Evolutionary conservation across 805 yeast genomes (phyloP), one percentile per base, ranked within the genome.

Genomic region (Ogataea saltuana): DNA sequence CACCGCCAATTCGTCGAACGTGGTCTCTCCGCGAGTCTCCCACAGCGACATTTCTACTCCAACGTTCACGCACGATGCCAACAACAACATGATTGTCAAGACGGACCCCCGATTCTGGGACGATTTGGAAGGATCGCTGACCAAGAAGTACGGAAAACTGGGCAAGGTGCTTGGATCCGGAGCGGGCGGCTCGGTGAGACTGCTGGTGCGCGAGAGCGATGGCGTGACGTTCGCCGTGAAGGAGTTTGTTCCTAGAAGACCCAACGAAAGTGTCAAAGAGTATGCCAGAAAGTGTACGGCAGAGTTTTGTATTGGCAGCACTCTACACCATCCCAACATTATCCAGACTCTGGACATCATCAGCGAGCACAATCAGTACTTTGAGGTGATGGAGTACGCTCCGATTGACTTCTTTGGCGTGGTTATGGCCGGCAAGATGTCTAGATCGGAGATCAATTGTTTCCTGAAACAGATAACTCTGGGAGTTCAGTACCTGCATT

Each of bases 211-310:
- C 55, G 83, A 85, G 32, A 67, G 78, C 29, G 91, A 85, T 63
- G 78, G 79, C 54, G 76, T 76, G 27, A 78, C 85, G 0, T 85
- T 86, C 69, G 95, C 95, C 1, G 93, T 86, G 13, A 86, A 86
- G 59, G 91, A 86, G 63, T 86, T 86, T 57, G 75, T 91, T 55
- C 78, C 87, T 11, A 74, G 85, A 49, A 74, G 83, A 58, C 76
- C 82, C 29, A 82, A 78, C 57, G 95, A 86, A 60, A 65, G 80
- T 8, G 72, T 80, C 44, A 82, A 82, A 59, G 93, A 86, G 50
- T 86, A 86, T 58, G 85, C 89, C n/a, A 81, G 83, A 53, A 86
- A 86, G 67, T 85, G 90, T 59, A 85, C 91, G 1, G 88, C 90
- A n/a, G 95, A 86, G 60, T 86, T 83, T 61, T 84, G 93, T 65